Evolutionary conservation across 1,284 basidiomycete species (phyloP).

Genomic region (Puccinia polysora): DNA sequence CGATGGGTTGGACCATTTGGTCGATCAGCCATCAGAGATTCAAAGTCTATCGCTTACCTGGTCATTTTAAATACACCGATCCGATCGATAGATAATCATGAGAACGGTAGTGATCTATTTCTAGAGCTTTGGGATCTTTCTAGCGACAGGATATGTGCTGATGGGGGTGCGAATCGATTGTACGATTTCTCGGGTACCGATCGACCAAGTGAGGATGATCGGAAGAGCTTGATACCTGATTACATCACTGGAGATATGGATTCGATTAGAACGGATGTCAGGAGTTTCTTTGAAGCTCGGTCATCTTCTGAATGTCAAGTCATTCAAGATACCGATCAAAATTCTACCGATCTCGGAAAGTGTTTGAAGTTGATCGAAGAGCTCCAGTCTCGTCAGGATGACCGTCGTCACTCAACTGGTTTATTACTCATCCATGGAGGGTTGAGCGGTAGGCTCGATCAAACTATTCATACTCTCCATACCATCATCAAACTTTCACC

Average conservation of each 20-base stretch:
- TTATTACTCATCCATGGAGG: conserved; percentile 80
- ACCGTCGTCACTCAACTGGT: conserved; percentile 56
- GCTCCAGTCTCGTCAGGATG: conserved; percentile 46
- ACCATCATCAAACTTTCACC: conserved; percentile 60
- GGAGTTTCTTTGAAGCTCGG: conserved; percentile 63
- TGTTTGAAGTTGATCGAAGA: conserved; percentile 64
- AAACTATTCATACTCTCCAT: conserved; percentile 84
- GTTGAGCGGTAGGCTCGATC: conserved; percentile 82
- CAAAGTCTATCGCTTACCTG: conserved; percentile 4
- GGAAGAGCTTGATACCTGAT: conserved; percentile 67
- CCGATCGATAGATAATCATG: background rate
- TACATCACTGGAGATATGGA: conserved; percentile 91
- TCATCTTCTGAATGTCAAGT: conserved; percentile 45
- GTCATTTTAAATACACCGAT: conserved; percentile 35
- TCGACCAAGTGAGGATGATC: conserved; percentile 18
- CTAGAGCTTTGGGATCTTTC: conserved; percentile 11
- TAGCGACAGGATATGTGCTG: conserved; percentile 64
- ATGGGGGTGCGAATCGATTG: conserved; percentile 87
- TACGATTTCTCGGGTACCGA: conserved; percentile 58
- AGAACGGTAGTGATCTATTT: background rate
- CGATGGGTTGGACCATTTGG: background rate
- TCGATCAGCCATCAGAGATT: background rate
- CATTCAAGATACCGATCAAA: conserved; percentile 66
- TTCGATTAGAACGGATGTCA: conserved; percentile 72
- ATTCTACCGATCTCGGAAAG: conserved; percentile 93